Evolutionary conservation across 176 grass and related monocot species (phyloP), one percentile per base, ranked within the genome.

Genomic region (Alloteropsis semialata): DNA sequence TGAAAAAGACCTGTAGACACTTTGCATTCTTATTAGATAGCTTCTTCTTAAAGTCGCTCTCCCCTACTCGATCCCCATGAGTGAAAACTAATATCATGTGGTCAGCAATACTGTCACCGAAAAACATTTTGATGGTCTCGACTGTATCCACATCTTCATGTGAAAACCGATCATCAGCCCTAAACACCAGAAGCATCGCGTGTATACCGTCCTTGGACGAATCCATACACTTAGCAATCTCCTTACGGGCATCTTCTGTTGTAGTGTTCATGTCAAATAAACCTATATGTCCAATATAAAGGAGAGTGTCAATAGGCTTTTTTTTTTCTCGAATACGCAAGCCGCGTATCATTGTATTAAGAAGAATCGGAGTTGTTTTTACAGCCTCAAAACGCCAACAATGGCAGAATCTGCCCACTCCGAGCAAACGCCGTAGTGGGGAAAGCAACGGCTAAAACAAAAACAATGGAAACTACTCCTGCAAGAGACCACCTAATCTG

Each of bases 201-300:
- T 92, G 90, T 63, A 96, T 92, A 8, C 93, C 93, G 71, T 96
- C 85, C 72, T 89, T 90, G 17, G 76, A 65, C 85, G 92, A 78
- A 59, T 88, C 86, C 33, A 91, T 85, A 24, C 88, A 91, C 53
- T 75, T 92, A 9, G 92, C 85, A 28, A 92, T 89, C 59, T 92
- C 93, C 39, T 82, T 90, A 21, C 50, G 48, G 13, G 81, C 83
- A 22, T 76, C 72, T 6, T 84, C 85, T 3, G 65, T 61, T 5
- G 69, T 38, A 77, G 61, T 84, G 2, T 86, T 76, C 83, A 83
- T 85, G 82, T 92, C 93, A 82, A 88, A 92, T 37, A 95, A 64
- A 8, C 93, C 90, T 95, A 61, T 95, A 61, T 28, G 34, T 64
- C 50, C 9, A 81, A 66, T 1, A 69, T 1, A 69, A 46, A 68